A percentile compares a stretch with the other conserved stretches of the same genome.
These are phyloP conservation scores for Saccharomycopsis sp. DNA, from an alignment of 805 yeast species.

Conservation along the genomic window DNA sequence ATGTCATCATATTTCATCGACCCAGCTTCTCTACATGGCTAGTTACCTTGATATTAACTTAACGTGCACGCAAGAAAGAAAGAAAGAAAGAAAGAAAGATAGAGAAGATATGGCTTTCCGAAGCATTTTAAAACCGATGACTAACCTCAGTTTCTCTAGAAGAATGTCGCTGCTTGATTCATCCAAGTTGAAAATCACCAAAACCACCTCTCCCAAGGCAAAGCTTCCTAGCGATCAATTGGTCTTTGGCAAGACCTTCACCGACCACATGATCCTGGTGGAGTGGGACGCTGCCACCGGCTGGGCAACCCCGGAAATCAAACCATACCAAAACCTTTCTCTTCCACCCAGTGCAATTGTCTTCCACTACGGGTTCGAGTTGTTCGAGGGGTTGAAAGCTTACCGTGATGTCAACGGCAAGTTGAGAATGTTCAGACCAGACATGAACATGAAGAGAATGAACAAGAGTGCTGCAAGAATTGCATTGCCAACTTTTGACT, in stretches of 20 bases:
- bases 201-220: constrained; percentile 40
- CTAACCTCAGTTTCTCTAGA: too few relatives aligned
- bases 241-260: constrained; percentile 67
- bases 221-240: constrained; percentile 53
- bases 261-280: constrained; percentile 80
- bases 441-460: constrained; percentile 87
- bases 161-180: constrained; percentile 33
- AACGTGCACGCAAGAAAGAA: too few relatives aligned
- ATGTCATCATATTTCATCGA: too few relatives aligned
- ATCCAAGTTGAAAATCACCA: constrained; percentile 41
- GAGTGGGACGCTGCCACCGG: constrained; percentile 75
- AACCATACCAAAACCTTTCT: constrained; percentile 68
- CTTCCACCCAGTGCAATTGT: constrained; percentile 87
- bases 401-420: constrained; percentile 57
- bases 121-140: too few relatives aligned
- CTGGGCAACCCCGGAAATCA: constrained; percentile 84
- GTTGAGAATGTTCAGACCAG: constrained; percentile 81
- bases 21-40: too few relatives aligned
- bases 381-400: constrained; percentile 95
- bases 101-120: too few relatives aligned
- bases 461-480: constrained; percentile 82
- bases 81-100: too few relatives aligned
- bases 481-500: constrained; percentile 79
- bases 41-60: too few relatives aligned
- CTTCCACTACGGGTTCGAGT: constrained; percentile 89